Base-by-base conservation (phyloP, 306 rosid species). In the Astragalus membranaceus region DNA sequence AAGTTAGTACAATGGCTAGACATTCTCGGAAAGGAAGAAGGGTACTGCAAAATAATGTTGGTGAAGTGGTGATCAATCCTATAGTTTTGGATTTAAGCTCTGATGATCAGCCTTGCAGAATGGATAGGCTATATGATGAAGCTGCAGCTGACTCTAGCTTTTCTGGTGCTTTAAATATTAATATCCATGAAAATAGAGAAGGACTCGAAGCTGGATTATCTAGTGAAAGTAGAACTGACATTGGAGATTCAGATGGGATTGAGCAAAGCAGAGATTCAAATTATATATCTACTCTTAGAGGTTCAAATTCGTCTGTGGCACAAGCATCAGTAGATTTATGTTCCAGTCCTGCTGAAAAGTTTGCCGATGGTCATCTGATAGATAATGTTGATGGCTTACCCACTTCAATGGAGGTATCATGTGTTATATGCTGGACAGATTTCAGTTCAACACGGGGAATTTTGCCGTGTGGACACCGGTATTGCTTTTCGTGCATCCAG, bases 401-500 rank as follows among this genome's bases (percentile, higher is more conserved):
- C 63, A 69, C 75, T 66, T 69, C 94, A 15, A 50, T 63, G 12
- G 90, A 90, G 57, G 39, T 87, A 80, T 90, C 98, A 61, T 94
- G 98, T 70, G 96, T 88, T 42, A 94, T 94, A 72, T 94, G 98
- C 80, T 87, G 80, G 86, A 81, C 85, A 46, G 96, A 87, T 74
- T 90, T 81, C 81, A 87, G 95, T 81, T 69, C 86, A 64, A 85
- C 78, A 36, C 64, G 96, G 75, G 98, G 97, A 20, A 78, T 88
- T 78, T 81, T 94, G 79, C 88, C 85, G 0, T 94, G 98, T 79
- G 96, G 94, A 64, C 98, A 94, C 75, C 89, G 94, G 43, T 94
- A 79, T 85, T 94, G 98, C 76, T 90, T 74, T 76, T 66, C 82
- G 59, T 94, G 98, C 79, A 94, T 94, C 70, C 85, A 85, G 75